Evolutionary conservation across 1,284 basidiomycete species (phyloP).

Genomic region (Leccinum proximum): DNA sequence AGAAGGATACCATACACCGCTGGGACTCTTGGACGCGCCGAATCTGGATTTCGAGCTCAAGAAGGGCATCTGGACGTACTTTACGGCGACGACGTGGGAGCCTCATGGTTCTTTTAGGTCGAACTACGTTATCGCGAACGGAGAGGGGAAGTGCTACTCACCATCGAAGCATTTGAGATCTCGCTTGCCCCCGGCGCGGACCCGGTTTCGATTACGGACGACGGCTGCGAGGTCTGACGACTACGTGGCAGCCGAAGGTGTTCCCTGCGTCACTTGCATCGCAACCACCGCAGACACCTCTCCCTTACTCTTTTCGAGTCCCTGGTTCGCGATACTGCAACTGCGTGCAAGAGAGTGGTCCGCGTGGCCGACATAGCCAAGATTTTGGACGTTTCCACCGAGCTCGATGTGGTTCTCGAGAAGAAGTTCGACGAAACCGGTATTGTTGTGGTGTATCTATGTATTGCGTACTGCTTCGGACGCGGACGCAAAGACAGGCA

Average conservation of each 20-base stretch:
- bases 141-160: conserved; percentile 1
- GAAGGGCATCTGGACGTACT: conserved; percentile 30
- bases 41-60: conserved; percentile 25
- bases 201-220: no score
- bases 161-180: no score
- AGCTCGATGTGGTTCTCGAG: conserved; percentile 15
- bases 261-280: no score
- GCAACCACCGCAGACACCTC: no score
- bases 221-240: no score
- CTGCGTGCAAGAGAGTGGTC: no score
- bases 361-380: no score
- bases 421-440: conserved; percentile 12
- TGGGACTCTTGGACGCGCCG: conserved; percentile 25
- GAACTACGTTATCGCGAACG: conserved; percentile 20
- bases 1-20: conserved; percentile 26
- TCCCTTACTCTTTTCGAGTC: no score
- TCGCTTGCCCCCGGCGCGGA: no score
- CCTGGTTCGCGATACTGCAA: no score
- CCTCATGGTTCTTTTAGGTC: conserved; percentile 27
- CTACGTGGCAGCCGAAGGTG: no score
- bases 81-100: conserved; percentile 20
- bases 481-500: conserved; percentile 23
- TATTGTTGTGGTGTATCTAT: background rate
- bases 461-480: conserved; percentile 14
- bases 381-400: conserved; percentile 16